Percentiles rank a stretch among this genome's conserved stretches.
phyloP scores from a whole-genome alignment of 306 rosid species.

The Psophocarpus tetragonolobus region DNA sequence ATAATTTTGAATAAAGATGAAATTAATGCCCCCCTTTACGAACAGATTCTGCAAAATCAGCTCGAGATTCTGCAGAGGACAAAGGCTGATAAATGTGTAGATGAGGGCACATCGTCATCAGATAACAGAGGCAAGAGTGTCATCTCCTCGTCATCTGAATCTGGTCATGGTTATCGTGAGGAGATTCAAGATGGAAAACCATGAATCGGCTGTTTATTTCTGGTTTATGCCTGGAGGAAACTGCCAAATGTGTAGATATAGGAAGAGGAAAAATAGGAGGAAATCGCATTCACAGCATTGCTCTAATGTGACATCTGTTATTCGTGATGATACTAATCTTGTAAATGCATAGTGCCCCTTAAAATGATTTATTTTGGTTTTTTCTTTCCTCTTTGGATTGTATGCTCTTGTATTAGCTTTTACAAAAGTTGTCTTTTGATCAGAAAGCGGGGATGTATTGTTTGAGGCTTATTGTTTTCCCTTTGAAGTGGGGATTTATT shows the following conservation, averaged over 20 bases:
- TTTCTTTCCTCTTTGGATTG: background rate
- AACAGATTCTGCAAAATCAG: conserved; percentile 68
- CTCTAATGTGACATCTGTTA: conserved; percentile 30
- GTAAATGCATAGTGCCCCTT: conserved; percentile 35
- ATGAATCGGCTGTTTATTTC: conserved; percentile 19
- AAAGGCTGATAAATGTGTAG: conserved; percentile 36
- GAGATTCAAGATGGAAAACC: conserved; percentile 37
- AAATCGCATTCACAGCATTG: conserved; percentile 37
- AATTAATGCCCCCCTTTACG: background rate
- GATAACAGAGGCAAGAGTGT: conserved; percentile 64
- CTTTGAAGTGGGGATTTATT: background rate
- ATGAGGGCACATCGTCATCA: conserved; percentile 33
- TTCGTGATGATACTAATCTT: conserved; percentile 33
- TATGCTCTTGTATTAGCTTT: background rate
- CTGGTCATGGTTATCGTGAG: conserved; percentile 17
- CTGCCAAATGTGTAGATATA: conserved; percentile 50
- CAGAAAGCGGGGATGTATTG: background rate
- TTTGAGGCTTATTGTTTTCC: background rate
- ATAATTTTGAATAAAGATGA: background rate
- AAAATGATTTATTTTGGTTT: conserved; percentile 4
- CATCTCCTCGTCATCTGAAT: conserved; percentile 39
- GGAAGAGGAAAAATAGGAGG: conserved; percentile 42
- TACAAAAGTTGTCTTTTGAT: background rate
- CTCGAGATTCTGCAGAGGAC: conserved; percentile 56
- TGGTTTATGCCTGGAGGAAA: conserved; percentile 26